phyloP scores from a whole-genome alignment of 345 rosid genomes.

The Hibiscus trionum region DNA sequence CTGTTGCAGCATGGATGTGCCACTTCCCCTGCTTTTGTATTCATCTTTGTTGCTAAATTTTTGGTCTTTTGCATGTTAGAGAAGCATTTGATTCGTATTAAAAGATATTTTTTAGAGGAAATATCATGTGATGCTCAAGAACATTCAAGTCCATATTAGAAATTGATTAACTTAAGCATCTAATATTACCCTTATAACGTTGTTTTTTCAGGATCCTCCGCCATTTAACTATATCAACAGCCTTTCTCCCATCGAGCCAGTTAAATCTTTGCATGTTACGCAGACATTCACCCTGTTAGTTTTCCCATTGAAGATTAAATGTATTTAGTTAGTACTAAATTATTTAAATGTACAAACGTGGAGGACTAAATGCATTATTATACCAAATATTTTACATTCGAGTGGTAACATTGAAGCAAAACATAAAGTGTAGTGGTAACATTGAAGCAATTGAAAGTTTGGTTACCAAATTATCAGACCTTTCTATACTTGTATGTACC shows the following conservation, averaged over 20 bases:
- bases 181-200: neutral
- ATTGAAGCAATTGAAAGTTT: too few species aligned
- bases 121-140: neutral
- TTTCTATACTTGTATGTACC: neutral
- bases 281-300: slow-evolving; percentile 66
- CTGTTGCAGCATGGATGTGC: neutral
- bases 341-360: too few species aligned
- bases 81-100: neutral
- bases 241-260: slow-evolving; percentile 89
- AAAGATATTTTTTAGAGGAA: neutral
- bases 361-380: too few species aligned
- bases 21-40: neutral
- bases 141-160: neutral
- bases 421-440: too few species aligned
- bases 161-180: neutral
- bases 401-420: too few species aligned
- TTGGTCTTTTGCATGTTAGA: neutral
- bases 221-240: slow-evolving; percentile 77
- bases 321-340: too few species aligned
- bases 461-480: neutral
- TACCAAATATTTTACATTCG: too few species aligned
- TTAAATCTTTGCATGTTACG: slow-evolving; percentile 45
- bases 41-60: neutral
- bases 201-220: slow-evolving; percentile 68
- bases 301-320: slow-evolving; percentile 12